Base-by-base conservation (phyloP, 2,329 filamentous ascomycete species). In the Penicillium sp. region DNA sequence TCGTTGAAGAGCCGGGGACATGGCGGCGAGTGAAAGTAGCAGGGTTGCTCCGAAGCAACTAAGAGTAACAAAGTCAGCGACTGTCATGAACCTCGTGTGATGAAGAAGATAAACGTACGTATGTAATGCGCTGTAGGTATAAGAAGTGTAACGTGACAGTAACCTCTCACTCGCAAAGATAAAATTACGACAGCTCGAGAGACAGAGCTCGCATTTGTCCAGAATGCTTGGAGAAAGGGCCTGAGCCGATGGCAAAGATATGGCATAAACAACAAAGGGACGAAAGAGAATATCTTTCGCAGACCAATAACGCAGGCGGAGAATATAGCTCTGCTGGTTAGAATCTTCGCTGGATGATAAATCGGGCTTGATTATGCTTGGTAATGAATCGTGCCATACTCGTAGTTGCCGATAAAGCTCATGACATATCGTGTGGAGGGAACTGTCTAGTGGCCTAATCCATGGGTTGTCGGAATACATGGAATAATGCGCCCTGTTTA, bases 401-500 rank as follows among this genome's bases (percentile, higher is more conserved):
- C 68, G 61, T 3, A 71, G 60, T 50, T 70, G 68, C 2, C 62
- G 58, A 38, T 68, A 62, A 14, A 71, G 63, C 45, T 71, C 69
- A 4, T 66, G 63, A 1, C 63, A 58, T n/a, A 67, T 61, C 0
- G 57, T 38, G 20, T 11, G 1, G 20, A 33, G 28, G 9, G n/a
- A 35, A 20, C 11, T 18, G 67, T 56, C 2, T 52, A 23, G 63
- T 52, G 28, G 64, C 59, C 50, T 67, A 64, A n/a, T 61, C 50
- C 2, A 64, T 30, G 47, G 30, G 14, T 16, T n/a, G 64, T 42
- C 16, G 11, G 47, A 49, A 33, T 69, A 70, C 1, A 71, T 60
- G 1, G 67, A 67, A 55, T 67, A 67, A 49, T 71, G 68, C 23
- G 69, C 65, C 12, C 69, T 64, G 49, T 71, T 71, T 4, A 71